Conservation (phyloP, 192 early-diverging fungal genomes). For the Phycomyces blakesleeanus region DNA sequence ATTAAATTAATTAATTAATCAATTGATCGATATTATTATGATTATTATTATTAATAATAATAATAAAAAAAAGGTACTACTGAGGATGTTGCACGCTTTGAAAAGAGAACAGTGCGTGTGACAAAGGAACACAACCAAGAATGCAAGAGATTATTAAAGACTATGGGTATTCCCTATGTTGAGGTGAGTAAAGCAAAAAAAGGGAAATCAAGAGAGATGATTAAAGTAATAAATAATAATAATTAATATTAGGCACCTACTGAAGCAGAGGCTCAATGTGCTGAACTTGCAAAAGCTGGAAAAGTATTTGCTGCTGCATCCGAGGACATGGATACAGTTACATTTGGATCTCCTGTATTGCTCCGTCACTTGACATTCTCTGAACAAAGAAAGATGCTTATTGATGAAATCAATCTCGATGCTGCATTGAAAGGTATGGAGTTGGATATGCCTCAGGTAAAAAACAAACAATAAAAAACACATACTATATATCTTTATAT, state of each 20-base stretch:
- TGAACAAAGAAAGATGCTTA: slow-evolving; percentile 85
- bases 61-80: slow-evolving; percentile 63
- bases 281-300: slow-evolving; percentile 80
- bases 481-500: too few relatives aligned
- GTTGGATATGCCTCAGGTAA: slow-evolving; percentile 67
- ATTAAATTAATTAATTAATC: too few relatives aligned
- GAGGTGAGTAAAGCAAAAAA: slow-evolving; percentile 44
- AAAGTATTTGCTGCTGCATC: slow-evolving; percentile 94
- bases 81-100: slow-evolving; percentile 84
- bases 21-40: too few relatives aligned
- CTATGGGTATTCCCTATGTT: slow-evolving; percentile 93
- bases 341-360: slow-evolving; percentile 86
- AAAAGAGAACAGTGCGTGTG: slow-evolving; percentile 84
- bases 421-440: slow-evolving; percentile 80
- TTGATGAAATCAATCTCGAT: slow-evolving; percentile 80
- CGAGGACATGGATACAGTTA: slow-evolving; percentile 98
- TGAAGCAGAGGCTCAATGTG: slow-evolving; percentile 98
- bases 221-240: not conserved
- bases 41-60: too few relatives aligned
- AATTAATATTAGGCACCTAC: slow-evolving; percentile 68
- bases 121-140: slow-evolving; percentile 93
- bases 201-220: not conserved
- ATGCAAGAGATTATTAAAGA: slow-evolving; percentile 77
- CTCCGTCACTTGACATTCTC: slow-evolving; percentile 91
- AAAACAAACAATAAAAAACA: too few relatives aligned